Evolutionary conservation across 2,329 filamentous ascomycete species (phyloP).

Genomic region (Capronia coronata): DNA sequence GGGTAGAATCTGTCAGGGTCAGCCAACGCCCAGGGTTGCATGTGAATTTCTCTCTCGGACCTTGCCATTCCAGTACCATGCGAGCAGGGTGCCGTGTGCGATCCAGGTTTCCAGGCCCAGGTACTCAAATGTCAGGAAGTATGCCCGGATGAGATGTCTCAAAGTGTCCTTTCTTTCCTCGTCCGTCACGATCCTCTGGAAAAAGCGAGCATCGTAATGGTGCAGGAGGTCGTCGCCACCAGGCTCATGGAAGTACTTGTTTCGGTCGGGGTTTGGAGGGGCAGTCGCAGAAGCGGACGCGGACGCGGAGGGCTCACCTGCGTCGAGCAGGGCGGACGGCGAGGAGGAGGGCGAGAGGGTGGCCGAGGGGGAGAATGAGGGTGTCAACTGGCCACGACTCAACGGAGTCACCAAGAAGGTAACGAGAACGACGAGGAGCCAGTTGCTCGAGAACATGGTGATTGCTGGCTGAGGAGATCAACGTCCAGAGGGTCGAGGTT

Average conservation of each 20-base stretch:
- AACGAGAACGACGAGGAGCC: neutral
- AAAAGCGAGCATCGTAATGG: conserved; percentile 71
- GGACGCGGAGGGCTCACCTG: neutral
- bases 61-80: conserved; percentile 80
- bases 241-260: conserved; percentile 59
- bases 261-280: conserved; percentile 26
- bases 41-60: conserved; percentile 31
- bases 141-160: conserved; percentile 64
- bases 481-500: neutral
- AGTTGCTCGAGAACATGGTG: neutral
- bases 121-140: conserved; percentile 59
- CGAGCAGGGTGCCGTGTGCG: conserved; percentile 73
- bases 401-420: neutral
- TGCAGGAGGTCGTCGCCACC: conserved; percentile 48
- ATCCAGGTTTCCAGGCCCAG: conserved; percentile 75
- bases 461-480: neutral
- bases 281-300: neutral
- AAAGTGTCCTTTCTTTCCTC: conserved; percentile 61
- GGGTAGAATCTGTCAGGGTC: conserved; percentile 9
- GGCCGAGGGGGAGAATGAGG: neutral
- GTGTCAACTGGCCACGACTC: neutral
- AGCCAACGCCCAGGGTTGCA: neutral
- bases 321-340: neutral
- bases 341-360: neutral
- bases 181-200: conserved; percentile 57